Evolutionary conservation across 73 alveolate species (phyloP), one percentile per base, ranked within the genome.

Genomic region (Paramecium sonneborni): DNA sequence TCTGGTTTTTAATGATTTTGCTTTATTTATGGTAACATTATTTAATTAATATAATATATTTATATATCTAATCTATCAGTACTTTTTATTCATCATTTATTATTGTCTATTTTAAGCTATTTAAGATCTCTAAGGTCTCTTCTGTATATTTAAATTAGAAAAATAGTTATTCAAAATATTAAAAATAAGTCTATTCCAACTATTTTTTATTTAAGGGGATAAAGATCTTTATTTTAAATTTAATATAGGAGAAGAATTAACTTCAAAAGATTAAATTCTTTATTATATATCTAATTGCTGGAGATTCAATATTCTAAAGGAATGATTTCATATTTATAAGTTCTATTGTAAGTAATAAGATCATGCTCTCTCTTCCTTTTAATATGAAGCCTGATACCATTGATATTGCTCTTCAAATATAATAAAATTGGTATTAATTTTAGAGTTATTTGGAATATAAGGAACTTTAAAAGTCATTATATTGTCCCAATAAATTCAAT

Each of bases 381-480:
- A n/a, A 4, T 94, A 94, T 3, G 92, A 0, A 3, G 44, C 46
- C 58, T 95, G 96, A 84, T 95, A 93, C 94, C 94, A 96, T 18
- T 98, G 98, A 24, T 96, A 97, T 44, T 93, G 93, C 67, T 96
- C 98, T 8, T 95, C 96, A 43, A 96, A 96, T 15, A 95, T 85
- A 79, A 95, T 98, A 79, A 96, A 96, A 35, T 96, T 85, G 21
- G 93, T 69, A 79, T 95, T 57, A 38, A 92, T 92, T 30, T 93
- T 95, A 5, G 95, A 95, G 24, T 94, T 82, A n/a, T 95, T 96
- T 21, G 99, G 99, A 0, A 85, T 57, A 39, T 91, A 95, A 28
- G 99, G 99, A 21, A 97, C 96, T 39, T 88, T 92, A 15, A 70
- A 30, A 7, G 12, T 21, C 38, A 97, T 86, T 32, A 96, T 74